phyloP scores from a whole-genome alignment of 441 rosid species.

The Biscutella laevigata region DNA sequence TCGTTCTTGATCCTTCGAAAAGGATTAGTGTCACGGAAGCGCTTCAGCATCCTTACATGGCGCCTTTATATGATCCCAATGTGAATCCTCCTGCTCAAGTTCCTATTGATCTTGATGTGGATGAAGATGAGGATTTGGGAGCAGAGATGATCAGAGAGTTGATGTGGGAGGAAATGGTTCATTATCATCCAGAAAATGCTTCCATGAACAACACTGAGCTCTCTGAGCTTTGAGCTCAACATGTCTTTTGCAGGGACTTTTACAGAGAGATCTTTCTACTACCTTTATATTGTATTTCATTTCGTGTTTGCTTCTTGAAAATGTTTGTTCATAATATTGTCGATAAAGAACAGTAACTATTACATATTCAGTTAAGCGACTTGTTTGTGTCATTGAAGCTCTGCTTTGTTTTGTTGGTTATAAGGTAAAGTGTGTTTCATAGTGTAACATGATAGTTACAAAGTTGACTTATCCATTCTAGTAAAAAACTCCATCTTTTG shows the following conservation, averaged over 20 bases:
- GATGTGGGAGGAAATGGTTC: constrained; percentile 74
- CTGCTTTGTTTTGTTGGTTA: no score
- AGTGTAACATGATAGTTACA: no score
- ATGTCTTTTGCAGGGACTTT: neutral
- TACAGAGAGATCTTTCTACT: neutral
- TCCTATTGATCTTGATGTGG: constrained; percentile 55
- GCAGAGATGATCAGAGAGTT: constrained; percentile 62
- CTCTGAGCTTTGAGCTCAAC: neutral
- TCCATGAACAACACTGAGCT: constrained; percentile 16
- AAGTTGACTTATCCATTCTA: no score
- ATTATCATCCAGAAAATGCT: constrained; percentile 48
- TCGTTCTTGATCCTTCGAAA: constrained; percentile 38
- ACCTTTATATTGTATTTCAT: no score
- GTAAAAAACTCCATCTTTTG: no score
- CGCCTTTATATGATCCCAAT: constrained; percentile 51
- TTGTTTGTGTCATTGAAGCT: no score
- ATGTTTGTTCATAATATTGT: no score
- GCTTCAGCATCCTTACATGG: constrained; percentile 74
- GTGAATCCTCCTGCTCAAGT: constrained; percentile 55
- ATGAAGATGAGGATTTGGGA: constrained; percentile 46
- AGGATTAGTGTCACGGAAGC: constrained; percentile 71
- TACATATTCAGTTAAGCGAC: no score
- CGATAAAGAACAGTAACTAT: no score
- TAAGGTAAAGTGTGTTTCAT: no score
- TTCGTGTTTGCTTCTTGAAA: no score